Evolutionary conservation across 2,329 filamentous ascomycete genomes (phyloP).

Genomic region (Colletotrichum abscissum): DNA sequence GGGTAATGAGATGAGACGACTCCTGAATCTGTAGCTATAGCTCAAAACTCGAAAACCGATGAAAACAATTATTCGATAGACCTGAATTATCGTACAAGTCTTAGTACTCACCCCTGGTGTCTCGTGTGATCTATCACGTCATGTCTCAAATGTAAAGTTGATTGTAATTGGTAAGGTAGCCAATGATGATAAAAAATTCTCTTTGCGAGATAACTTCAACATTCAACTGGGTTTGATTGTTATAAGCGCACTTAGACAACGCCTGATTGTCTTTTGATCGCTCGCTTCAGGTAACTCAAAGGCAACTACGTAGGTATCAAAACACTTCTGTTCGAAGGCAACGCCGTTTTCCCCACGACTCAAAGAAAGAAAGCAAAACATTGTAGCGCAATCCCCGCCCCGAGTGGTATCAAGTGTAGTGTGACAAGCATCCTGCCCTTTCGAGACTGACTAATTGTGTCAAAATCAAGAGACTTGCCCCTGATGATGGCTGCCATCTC

Average conservation of each 20-base stretch:
- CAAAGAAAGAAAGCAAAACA: background rate
- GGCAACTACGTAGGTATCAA: background rate
- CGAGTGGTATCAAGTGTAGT: background rate
- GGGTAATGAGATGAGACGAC: slow-evolving; percentile 47
- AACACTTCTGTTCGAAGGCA: background rate
- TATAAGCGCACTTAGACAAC: background rate
- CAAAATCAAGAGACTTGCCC: slow-evolving; percentile 8
- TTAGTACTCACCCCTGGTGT: no score
- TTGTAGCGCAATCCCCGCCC: background rate
- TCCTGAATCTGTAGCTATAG: slow-evolving; percentile 38
- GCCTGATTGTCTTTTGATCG: background rate
- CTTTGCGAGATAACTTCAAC: no score
- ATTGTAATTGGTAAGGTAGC: no score
- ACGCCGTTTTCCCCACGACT: background rate
- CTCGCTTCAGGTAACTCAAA: background rate
- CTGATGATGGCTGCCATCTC: background rate
- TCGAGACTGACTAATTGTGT: background rate
- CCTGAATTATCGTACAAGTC: no score
- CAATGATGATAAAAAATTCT: no score
- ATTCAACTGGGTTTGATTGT: background rate
- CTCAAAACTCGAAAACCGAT: no score
- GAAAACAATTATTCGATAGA: no score
- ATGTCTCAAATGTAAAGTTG: no score
- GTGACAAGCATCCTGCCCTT: background rate
- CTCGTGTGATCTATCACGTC: no score